A percentile compares a stretch with the other conserved stretches of the same genome.
Conservation (phyloP, 2,329 filamentous ascomycete species). For the Mycosphaerella sp. region DNA sequence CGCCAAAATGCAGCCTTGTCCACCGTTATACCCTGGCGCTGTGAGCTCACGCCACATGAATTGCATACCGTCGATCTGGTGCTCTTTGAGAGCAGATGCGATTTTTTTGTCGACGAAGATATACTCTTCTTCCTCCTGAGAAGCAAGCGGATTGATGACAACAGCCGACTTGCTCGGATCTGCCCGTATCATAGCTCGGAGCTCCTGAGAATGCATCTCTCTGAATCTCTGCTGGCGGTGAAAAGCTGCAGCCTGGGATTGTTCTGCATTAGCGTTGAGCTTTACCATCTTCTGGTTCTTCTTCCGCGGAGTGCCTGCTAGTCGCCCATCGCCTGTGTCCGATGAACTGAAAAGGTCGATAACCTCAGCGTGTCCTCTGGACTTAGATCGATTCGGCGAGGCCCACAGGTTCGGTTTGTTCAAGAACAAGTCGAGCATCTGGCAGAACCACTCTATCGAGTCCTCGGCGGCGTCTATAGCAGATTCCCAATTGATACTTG, state of each 20-base stretch:
- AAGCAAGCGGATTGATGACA: constrained; percentile 59
- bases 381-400: neutral
- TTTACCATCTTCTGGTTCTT: constrained; percentile 18
- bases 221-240: constrained; percentile 19
- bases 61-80: constrained; percentile 74
- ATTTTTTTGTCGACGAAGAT: constrained; percentile 62
- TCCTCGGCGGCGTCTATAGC: neutral
- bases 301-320: constrained; percentile 11
- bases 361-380: neutral
- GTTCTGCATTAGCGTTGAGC: constrained; percentile 14
- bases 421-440: constrained; percentile 13
- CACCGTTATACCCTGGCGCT: constrained; percentile 42
- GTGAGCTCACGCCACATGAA: constrained; percentile 88
- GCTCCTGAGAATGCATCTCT: constrained; percentile 19
- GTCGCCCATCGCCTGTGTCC: constrained; percentile 15
- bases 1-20: constrained; percentile 73
- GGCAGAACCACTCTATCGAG: constrained; percentile 1
- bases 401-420: constrained; percentile 16
- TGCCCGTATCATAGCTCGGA: constrained; percentile 21
- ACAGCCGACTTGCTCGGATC: constrained; percentile 34
- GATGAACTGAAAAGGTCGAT: constrained; percentile 13
- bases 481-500: constrained; percentile 3
- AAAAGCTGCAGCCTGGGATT: constrained; percentile 19
- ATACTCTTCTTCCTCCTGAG: constrained; percentile 51
- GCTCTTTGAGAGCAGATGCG: constrained; percentile 61